Base-by-base conservation (phyloP, 495 filamentous ascomycete genomes). In the Hyaloscypha variabilis region DNA sequence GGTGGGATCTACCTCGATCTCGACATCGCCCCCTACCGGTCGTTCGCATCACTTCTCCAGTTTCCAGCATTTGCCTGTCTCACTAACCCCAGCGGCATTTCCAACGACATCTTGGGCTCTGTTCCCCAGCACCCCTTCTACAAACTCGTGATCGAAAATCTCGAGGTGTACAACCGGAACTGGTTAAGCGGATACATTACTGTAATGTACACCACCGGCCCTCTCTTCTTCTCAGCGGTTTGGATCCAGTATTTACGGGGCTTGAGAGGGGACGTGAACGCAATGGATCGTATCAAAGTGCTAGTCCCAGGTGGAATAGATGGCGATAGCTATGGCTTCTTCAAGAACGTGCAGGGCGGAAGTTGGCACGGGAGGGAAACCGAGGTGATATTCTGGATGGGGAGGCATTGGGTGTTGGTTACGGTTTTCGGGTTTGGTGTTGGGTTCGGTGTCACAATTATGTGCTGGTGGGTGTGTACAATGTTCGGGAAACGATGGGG, bases 1-100 rank as follows among this genome's bases (percentile, higher is more conserved):
- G 92, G 92, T 60, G 92, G 92, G 31, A 88, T 93, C 58, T 96
- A 96, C 72, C 87, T 96, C 68, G 92, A 96, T 69, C 78, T 96
- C 24, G 92, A 96, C 74, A 90, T 94, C 78, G 89, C 90, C 67
- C 94, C 92, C 79, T 89, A 90, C 68, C 86, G 89, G 58, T 84
- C 86, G 29, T 80, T 96, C 53, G 88, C 92, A 66, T 90, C 92
- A 49, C 82, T 95, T 6, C 84, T 93, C 29, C 82, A 85, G 30
- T 95, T 93, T 75, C 88, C 88, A 14, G 85, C 90, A 39, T 94
- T 91, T 89, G 81, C 93, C 30, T 88, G 91, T 68, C 88, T 87
- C 64, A 92, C 90, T 13, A 81, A 81, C 2, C 91, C 92, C 10
- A 94, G 91, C 13, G 93, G 92, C 53, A 91, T 96, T 69, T 92